phyloP scores from a whole-genome alignment of 352 stramenopile genomes.

The Phytophthora syringae region DNA sequence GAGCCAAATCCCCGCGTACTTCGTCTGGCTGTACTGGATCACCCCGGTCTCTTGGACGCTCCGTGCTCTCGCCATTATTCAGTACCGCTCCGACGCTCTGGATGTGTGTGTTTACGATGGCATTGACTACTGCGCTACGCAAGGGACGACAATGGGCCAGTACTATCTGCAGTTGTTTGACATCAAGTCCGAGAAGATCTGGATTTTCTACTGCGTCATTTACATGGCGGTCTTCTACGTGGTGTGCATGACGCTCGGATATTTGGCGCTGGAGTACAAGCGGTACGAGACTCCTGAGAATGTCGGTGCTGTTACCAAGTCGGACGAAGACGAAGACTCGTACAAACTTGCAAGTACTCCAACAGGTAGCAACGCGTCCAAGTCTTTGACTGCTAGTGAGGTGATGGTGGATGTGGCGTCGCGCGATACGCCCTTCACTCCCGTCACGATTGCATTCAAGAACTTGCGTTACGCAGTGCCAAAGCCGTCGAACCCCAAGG shows the following conservation, averaged over 20 bases:
- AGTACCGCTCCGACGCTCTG: constrained; percentile 39
- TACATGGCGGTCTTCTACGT: constrained; percentile 42
- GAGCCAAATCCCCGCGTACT: constrained; percentile 50
- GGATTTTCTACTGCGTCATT: constrained; percentile 38
- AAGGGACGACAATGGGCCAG: constrained; percentile 36
- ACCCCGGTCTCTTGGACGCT: constrained; percentile 57
- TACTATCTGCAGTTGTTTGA: constrained; percentile 42
- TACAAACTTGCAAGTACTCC: constrained; percentile 29
- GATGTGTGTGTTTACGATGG: constrained; percentile 40
- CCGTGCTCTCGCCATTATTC: constrained; percentile 37
- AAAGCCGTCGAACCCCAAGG: constrained; percentile 29
- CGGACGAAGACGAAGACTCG: constrained; percentile 10
- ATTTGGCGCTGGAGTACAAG: constrained; percentile 45
- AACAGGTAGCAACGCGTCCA: constrained; percentile 12
- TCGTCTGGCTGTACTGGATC: constrained; percentile 68
- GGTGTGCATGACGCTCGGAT: constrained; percentile 40
- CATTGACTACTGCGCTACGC: constrained; percentile 40
- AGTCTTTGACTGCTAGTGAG: constrained; percentile 29
- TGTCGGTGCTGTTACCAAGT: constrained; percentile 10
- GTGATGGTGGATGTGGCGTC: constrained; percentile 30
- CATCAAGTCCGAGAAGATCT: constrained; percentile 42
- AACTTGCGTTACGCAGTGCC: constrained; percentile 24
- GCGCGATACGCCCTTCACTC: constrained; percentile 21
- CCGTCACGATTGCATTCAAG: constrained; percentile 27
- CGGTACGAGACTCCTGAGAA: constrained; percentile 28